Evolutionary conservation across 257 asterid species (phyloP).

Genomic region (Ophiorrhiza pumila): DNA sequence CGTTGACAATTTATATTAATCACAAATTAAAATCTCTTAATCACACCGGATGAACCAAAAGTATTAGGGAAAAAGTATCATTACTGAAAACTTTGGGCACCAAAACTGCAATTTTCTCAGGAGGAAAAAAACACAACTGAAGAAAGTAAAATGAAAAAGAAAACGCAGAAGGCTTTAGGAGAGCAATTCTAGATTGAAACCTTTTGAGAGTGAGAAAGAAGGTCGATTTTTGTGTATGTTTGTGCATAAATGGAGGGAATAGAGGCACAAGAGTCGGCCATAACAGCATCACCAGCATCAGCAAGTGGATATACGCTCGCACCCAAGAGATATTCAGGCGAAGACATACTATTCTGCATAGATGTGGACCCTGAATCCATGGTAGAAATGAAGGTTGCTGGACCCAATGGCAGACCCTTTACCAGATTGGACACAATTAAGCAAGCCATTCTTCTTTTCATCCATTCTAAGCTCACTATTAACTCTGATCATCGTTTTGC

Average conservation of each 20-base stretch:
- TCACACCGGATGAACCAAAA: too few relatives aligned
- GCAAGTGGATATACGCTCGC: slow-evolving; percentile 38
- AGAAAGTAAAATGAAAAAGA: too few relatives aligned
- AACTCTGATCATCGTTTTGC: slow-evolving; percentile 92
- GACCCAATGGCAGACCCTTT: slow-evolving; percentile 70
- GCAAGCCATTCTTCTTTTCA: slow-evolving; percentile 72
- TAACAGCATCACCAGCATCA: slow-evolving; percentile 24
- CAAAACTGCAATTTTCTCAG: too few relatives aligned
- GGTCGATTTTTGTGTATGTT: neutral
- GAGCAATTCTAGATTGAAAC: too few relatives aligned
- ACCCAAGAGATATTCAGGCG: slow-evolving; percentile 44
- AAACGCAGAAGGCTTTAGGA: too few relatives aligned
- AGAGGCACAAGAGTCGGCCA: slow-evolving; percentile 33
- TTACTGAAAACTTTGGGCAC: too few relatives aligned
- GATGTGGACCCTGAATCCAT: slow-evolving; percentile 79
- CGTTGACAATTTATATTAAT: too few relatives aligned
- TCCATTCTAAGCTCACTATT: slow-evolving; percentile 76
- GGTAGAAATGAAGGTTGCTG: slow-evolving; percentile 71
- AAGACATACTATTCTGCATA: slow-evolving; percentile 87
- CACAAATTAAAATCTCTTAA: too few relatives aligned
- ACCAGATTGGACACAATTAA: slow-evolving; percentile 78
- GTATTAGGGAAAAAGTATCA: too few relatives aligned
- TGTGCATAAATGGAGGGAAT: slow-evolving; percentile 37
- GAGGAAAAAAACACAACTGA: too few relatives aligned
- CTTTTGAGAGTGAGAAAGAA: neutral